Evolutionary conservation across 208 protist species (phyloP), one percentile per base, ranked within the genome.

Genomic region (Acanthamoeba lenticulata): DNA sequence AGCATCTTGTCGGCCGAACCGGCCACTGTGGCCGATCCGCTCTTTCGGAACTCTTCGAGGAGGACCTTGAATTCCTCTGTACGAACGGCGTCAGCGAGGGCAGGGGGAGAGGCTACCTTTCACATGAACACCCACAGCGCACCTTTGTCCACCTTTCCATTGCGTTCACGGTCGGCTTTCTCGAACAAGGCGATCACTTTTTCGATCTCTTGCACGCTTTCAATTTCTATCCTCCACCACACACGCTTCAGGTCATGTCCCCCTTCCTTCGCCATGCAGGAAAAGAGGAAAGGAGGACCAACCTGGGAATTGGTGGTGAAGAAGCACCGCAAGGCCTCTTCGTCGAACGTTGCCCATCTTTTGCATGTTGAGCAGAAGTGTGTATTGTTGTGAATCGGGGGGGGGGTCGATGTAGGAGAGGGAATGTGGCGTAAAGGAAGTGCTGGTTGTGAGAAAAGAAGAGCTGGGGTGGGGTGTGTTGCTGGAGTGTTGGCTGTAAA

Each of bases 1-100:
- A 86, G 77, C 77, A 86, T n/a, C 45, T 91, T 69, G 57, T 69
- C 85, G 52, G 55, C 85, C 7, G 85, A 72, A 11, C 85, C 47
- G 19, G 57, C 85, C 27, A 62, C 57, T 1, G 57, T 91, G 7
- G 85, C 55, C 40, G 55, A 24, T 49, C 85, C 85, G 40, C 85
- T 91, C 57, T 72, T 91, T 34, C 38, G 34, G 19, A 91, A 32
- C 21, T 91, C 47, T 11, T 91, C 85, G 9, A 91, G 55, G 17
- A 91, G 27, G 0, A 34, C 55, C 36, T 49, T 69, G 55, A 62
- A 69, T 69, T 91, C 57, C 52, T 67, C 57, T 91, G 42, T 40
- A 9, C 6, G 13, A 85, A 42, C 36, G 15, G 74, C 42, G 34
- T 55, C 34, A 85, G 29, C n/a, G n/a, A n/a, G n/a, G n/a, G n/a